Conservation (phyloP, 2,329 filamentous ascomycete genomes). For the Ophiostoma novo-ulmi region DNA sequence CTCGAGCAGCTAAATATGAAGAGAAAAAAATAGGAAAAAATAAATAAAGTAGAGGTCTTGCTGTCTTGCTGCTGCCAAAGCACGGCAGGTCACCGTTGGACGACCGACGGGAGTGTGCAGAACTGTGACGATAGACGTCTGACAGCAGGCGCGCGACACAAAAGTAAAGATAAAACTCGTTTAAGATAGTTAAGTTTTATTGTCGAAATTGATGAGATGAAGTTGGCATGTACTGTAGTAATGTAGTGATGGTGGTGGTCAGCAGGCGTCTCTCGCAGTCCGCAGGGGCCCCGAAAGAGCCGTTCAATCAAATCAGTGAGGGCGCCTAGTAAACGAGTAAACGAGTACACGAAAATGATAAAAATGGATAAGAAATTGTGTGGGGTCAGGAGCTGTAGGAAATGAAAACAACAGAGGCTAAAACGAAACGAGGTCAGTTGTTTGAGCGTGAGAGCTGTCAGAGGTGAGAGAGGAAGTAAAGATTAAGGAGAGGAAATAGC, state of each 20-base stretch:
- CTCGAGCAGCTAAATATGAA: not conserved
- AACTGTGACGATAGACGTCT: not conserved
- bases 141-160: not conserved
- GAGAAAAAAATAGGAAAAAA: not conserved
- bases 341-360: not conserved
- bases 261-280: not conserved
- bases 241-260: not conserved
- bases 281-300: not conserved
- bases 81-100: not conserved
- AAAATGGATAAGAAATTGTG: not conserved
- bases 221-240: not conserved
- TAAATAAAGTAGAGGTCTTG: not conserved
- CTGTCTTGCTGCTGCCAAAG: not conserved
- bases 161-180: not conserved
- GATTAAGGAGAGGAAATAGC: not conserved
- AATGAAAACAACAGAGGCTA: not conserved
- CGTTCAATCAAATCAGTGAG: not conserved
- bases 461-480: not conserved
- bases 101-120: slow-evolving; percentile 1
- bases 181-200: not conserved
- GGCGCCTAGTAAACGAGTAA: not conserved
- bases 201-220: not conserved
- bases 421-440: no score
- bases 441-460: not conserved
- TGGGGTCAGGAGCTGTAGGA: not conserved